Percentiles rank a stretch among this genome's conserved stretches.
Evolutionary conservation across 306 rosid genomes (phyloP).

Genomic region (Sicyos edulis): DNA sequence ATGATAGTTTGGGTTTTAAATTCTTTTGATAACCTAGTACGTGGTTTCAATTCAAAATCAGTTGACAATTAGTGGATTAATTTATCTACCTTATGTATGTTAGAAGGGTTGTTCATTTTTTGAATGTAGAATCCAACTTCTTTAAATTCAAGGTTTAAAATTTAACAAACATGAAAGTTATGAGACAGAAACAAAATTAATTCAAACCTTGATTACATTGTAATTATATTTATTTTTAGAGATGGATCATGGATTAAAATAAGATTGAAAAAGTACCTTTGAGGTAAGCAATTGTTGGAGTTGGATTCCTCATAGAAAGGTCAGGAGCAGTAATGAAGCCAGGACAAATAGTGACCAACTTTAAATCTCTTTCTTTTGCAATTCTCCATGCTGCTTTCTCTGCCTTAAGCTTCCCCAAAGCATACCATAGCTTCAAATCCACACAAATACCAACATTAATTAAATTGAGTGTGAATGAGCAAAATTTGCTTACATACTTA

Average conservation of each 20-base stretch:
- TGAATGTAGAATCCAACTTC: too few species aligned
- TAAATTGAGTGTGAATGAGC: too few species aligned
- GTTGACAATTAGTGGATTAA: too few species aligned
- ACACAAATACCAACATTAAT: not conserved
- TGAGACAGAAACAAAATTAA: too few species aligned
- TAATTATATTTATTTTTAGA: not conserved
- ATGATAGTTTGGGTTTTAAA: too few species aligned
- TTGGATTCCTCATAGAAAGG: slow-evolving; percentile 45
- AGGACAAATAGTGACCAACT: slow-evolving; percentile 68
- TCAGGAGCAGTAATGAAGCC: slow-evolving; percentile 66
- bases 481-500: too few species aligned
- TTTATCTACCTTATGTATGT: too few species aligned
- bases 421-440: slow-evolving; percentile 76
- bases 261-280: slow-evolving; percentile 46
- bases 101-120: too few species aligned
- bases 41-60: too few species aligned
- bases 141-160: too few species aligned
- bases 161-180: too few species aligned
- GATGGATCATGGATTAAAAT: not conserved
- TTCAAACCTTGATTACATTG: not conserved
- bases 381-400: slow-evolving; percentile 80
- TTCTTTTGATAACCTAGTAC: too few species aligned
- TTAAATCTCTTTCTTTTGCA: slow-evolving; percentile 55
- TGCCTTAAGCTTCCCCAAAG: slow-evolving; percentile 69
- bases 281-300: slow-evolving; percentile 81